Evolutionary conservation across 495 filamentous ascomycete genomes (phyloP), one percentile per base, ranked within the genome.

Genomic region (Talaromyces adpressus): DNA sequence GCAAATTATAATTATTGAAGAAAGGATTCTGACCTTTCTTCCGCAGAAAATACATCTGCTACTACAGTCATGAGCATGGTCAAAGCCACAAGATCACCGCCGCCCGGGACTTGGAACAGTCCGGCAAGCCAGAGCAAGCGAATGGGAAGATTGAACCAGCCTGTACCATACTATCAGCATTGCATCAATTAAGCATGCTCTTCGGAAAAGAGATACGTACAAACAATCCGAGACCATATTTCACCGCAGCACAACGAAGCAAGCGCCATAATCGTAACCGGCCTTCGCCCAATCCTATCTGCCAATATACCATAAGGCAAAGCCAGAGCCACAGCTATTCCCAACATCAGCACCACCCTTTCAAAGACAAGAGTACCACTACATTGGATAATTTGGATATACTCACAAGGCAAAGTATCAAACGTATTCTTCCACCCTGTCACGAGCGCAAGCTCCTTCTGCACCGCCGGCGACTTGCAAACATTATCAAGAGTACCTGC

Each of bases 281-380:
- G 75, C 45, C 72, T 78, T 56, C 81, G 75, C 9, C 81, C 81
- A 62, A 76, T 79, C 49, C 72, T 81, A 68, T 76, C 72, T 14
- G 71, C 65, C 2, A 77, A 66, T 20, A 76, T 65, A 25, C 75
- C 71, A 65, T 69, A 76, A 0, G 71, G 72, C 2, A 76, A 54
- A 7, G 71, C 73, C 4, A 79, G 59, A 0, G 75, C 6, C 22
- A 82, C 62, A 47, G 62, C 62, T 63, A 45, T 36, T 51, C 20
- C 6, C 34, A 22, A 27, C 23, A n/a, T 45, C 36, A 62, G 23
- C 16, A 49, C 18, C 16, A 18, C 41, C 12, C 3, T 9, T 49
- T 2, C 39, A 18, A 18, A 18, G 5, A 16, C 39, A 18, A n/a
- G n/a, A n/a, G 5, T 16, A 41, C 36, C 45, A 22, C 18, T 18